Evolutionary conservation across 2,329 filamentous ascomycete genomes (phyloP).

Genomic region (Furcasterigmium furcatum): DNA sequence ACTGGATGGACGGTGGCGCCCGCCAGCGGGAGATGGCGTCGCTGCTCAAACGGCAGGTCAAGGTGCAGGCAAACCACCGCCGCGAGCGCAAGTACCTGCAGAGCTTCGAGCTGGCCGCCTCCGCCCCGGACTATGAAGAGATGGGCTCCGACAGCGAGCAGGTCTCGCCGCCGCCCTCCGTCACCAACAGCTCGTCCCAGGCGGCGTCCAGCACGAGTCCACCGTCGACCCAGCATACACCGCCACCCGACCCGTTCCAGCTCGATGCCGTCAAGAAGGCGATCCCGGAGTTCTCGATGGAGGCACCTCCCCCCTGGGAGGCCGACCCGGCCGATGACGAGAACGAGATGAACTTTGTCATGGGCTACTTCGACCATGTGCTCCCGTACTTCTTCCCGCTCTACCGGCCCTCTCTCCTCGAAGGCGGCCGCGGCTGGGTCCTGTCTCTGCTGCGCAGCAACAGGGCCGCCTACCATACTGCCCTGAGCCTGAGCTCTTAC

Average conservation of each 20-base stretch:
- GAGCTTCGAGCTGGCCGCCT: slow-evolving; percentile 22
- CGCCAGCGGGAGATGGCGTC: slow-evolving; percentile 18
- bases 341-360: slow-evolving; percentile 36
- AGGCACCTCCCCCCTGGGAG: slow-evolving; percentile 3
- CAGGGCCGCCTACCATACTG: slow-evolving; percentile 54
- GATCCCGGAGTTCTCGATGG: slow-evolving; percentile 7
- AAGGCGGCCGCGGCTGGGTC: slow-evolving; percentile 59
- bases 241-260: slow-evolving; percentile 9
- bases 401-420: slow-evolving; percentile 52
- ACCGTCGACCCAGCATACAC: slow-evolving; percentile 8
- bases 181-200: slow-evolving; percentile 6
- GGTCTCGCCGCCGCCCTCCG: slow-evolving; percentile 7
- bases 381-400: slow-evolving; percentile 63
- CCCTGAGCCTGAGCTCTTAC: slow-evolving; percentile 53
- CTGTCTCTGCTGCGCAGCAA: slow-evolving; percentile 54
- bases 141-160: slow-evolving; percentile 7
- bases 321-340: slow-evolving; percentile 1
- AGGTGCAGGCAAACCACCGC: slow-evolving; percentile 14
- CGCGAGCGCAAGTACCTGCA: slow-evolving; percentile 45
- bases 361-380: slow-evolving; percentile 60
- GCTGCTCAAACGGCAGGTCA: slow-evolving; percentile 18
- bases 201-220: slow-evolving; percentile 6
- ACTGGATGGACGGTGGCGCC: slow-evolving; percentile 49
- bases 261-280: slow-evolving; percentile 11
- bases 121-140: slow-evolving; percentile 3